Evolutionary conservation across 768 basidiomycete species (phyloP).

Genomic region (Filobasidium floriforme): DNA sequence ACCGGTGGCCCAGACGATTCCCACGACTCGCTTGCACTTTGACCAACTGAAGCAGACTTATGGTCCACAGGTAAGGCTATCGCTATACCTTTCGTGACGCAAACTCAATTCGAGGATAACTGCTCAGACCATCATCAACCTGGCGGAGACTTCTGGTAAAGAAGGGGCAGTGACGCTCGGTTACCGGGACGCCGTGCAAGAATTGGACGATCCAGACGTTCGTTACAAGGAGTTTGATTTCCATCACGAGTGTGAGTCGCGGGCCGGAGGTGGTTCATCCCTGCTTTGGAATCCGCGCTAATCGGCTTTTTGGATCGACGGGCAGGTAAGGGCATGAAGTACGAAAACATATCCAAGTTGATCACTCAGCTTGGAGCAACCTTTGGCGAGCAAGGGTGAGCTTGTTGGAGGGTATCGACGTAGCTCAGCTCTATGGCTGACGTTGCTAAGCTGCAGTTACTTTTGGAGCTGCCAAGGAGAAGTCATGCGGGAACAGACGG

Average conservation of each 20-base stretch:
- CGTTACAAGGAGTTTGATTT: conserved; percentile 64
- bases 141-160: conserved; percentile 84
- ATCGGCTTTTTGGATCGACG: conserved; percentile 32
- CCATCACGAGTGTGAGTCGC: conserved; percentile 68
- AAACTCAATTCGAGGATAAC: not conserved
- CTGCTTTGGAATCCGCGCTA: not conserved
- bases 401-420: too few relatives aligned
- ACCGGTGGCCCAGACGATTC: conserved; percentile 63
- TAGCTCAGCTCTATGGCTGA: conserved; percentile 16
- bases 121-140: conserved; percentile 68
- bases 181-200: conserved; percentile 63
- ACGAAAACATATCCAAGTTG: conserved; percentile 81
- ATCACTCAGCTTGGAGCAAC: conserved; percentile 61
- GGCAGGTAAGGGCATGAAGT: conserved; percentile 47
- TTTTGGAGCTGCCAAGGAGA: conserved; percentile 69
- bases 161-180: conserved; percentile 72
- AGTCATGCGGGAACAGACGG: conserved; percentile 71
- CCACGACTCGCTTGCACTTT: conserved; percentile 68
- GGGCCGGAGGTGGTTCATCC: too few relatives aligned
- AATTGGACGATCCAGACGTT: conserved; percentile 45
- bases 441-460: conserved; percentile 51
- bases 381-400: conserved; percentile 72
- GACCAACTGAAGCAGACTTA: conserved; percentile 59
- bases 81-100: not conserved
- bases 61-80: conserved; percentile 62